Conservation (phyloP, 2,329 filamentous ascomycete genomes). For the Xylaria sp. region DNA sequence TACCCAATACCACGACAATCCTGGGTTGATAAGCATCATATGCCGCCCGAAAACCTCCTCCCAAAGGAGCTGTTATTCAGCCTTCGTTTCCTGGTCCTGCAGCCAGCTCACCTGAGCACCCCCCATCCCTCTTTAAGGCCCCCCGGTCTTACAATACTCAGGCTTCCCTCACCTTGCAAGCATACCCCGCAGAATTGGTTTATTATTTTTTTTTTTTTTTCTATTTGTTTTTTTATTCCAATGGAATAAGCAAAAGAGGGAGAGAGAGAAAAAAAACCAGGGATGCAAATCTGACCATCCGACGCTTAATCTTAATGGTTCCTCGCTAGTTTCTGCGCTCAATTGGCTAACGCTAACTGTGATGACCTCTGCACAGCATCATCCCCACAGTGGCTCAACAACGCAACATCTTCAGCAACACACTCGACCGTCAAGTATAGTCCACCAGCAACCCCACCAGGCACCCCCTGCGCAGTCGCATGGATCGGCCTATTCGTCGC, state of each 20-base stretch:
- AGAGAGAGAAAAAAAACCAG: not conserved
- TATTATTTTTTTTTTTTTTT: not conserved
- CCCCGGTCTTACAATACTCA: conserved; percentile 48
- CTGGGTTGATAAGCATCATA: not conserved
- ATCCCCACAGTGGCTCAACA: conserved; percentile 77
- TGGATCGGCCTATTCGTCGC: conserved; percentile 73
- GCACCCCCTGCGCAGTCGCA: conserved; percentile 68
- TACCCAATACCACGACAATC: not conserved
- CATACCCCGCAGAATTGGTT: conserved; percentile 50
- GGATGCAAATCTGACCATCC: not conserved
- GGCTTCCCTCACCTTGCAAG: conserved; percentile 47
- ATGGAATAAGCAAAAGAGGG: not conserved
- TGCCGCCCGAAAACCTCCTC: conserved; percentile 23
- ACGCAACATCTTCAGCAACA: conserved; percentile 68
- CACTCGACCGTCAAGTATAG: conserved; percentile 75
- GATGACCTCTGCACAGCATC: conserved; percentile 76
- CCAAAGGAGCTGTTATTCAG: conserved; percentile 46
- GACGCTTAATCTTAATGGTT: not conserved
- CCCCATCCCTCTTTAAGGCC: conserved; percentile 40
- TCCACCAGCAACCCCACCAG: conserved; percentile 78
- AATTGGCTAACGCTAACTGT: conserved; percentile 62
- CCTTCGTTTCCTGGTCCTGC: conserved; percentile 49
- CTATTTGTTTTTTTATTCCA: not conserved
- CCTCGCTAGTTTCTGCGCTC: not conserved
- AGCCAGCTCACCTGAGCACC: conserved; percentile 45